Evolutionary conservation across 495 filamentous ascomycete species (phyloP), one percentile per base, ranked within the genome.

Genomic region (Xylaria longipes): DNA sequence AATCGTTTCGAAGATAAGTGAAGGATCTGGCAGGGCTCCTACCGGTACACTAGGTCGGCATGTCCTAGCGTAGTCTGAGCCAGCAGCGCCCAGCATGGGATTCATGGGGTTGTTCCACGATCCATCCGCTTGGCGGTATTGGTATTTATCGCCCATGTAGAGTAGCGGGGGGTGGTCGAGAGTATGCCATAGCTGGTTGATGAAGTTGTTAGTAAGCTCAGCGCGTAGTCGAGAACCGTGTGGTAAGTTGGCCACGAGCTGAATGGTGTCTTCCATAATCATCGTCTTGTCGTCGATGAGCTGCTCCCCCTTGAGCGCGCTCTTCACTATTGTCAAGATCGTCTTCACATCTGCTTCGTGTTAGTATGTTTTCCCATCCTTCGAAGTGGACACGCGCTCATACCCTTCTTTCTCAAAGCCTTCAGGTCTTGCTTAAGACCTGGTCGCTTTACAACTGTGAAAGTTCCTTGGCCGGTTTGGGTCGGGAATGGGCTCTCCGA

Each of bases 211-310:
- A 33, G 90, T 94, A 65, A 95, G 83, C 67, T 92, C 88, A 14
- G 76, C 79, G 11, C 91, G 83, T 69, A 84, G 84, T 76, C 89
- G 90, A 9, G 91, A 93, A 70, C 86, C 77, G 43, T 83, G 77
- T 7, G 91, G 91, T 52, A 94, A 82, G 67, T 85, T 86, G 62
- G 89, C 84, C 29, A 93, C 92, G 54, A 95, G 86, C 81, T 93
- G 90, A 75, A 93, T 93, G 63, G 91, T 84, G n/a, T 85, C 84
- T 76, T 95, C 92, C 91, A 94, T 94, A 69, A 91, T 81, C 83
- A 91, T 90, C 25, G 91, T 93, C 83, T 94, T 95, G 79, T 96
- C 93, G 72, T 94, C 89, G 0, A 82, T 73, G 27, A 89, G 73
- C 65, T 90, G 87, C 22, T 91, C 78, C 31, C 84, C 82, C 69